Conservation (phyloP, 208 protist species). For the Trypanosoma mega region DNA sequence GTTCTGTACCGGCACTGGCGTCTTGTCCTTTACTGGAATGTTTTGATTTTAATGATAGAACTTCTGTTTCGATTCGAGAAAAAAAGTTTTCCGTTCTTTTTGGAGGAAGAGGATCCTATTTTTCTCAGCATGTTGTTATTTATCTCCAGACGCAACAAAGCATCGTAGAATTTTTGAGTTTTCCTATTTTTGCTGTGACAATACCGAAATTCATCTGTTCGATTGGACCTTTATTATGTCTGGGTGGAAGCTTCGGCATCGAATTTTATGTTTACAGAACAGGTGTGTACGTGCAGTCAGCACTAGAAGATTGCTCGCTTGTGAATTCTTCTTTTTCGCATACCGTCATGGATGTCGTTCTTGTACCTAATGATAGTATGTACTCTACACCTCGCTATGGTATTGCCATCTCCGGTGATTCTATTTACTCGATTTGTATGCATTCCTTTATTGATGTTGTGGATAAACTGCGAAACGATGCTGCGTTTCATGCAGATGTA, state of each 20-base stretch:
- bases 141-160: constrained; percentile 2
- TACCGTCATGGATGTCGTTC: constrained; percentile 7
- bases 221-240: constrained; percentile 27
- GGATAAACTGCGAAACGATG: constrained; percentile 22
- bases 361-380: constrained; percentile 11
- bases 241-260: constrained; percentile 21
- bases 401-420: constrained; percentile 13
- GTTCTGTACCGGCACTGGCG: not conserved
- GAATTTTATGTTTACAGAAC: constrained; percentile 28
- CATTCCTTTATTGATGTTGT: constrained; percentile 25
- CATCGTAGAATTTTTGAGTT: constrained; percentile 13
- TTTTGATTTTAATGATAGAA: constrained; percentile 9
- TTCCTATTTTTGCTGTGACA: constrained; percentile 21
- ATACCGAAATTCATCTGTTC: constrained; percentile 19
- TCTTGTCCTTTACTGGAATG: constrained; percentile 14
- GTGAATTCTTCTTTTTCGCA: constrained; percentile 15
- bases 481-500: constrained; percentile 16
- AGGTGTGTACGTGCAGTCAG: constrained; percentile 21
- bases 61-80: not conserved
- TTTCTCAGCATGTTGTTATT: constrained; percentile 18
- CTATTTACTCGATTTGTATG: constrained; percentile 10
- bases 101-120: constrained; percentile 5
- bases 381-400: constrained; percentile 22
- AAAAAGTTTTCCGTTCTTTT: constrained; percentile 23
- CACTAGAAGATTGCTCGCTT: constrained; percentile 11